Evolutionary conservation across 2,329 filamentous ascomycete genomes (phyloP), one percentile per base, ranked within the genome.

Genomic region (Erysiphe neolycopersici): DNA sequence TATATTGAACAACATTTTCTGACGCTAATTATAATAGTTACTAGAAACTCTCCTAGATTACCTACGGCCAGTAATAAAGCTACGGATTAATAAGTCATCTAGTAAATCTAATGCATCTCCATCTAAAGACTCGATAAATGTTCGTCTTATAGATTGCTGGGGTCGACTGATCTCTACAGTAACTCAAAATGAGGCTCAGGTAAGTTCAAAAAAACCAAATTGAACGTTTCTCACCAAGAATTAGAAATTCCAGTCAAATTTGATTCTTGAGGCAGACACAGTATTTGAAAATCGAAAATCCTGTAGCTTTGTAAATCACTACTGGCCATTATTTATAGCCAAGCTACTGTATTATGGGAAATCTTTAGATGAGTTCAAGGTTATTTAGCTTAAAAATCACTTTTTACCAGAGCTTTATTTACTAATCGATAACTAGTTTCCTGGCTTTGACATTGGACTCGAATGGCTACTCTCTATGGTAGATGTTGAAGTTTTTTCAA

Each of bases 391-490:
- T 16, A 33, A 26, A 26, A 5, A 9, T 26, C 8, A 26, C 22
- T 26, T 26, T 26, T 26, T 26, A 26, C 22, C 6, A 9, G 4
- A 26, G 22, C 8, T 26, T 26, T 4, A 9, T 26, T 26, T 9
- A 26, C 22, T 26, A 9, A 26, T 9, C 22, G 6, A 26, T 16
- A 19, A 69, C 46, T 58, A 58, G 46, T 59, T 58, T 48, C 43
- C 52, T 42, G 31, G 38, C 22, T 49, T 51, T n/a, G 63, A 60
- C 9, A 52, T 67, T 10, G 56, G 65, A 4, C 64, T 67, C 36
- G 54, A 72, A n/a, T 73, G 71, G 65, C 50, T 68, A 37, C 51
- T 65, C 61, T 64, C 8, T 57, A 74, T 39, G 61, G 65, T 37
- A 69, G 69, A 49, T 69, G 71, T 44, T 42, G 32, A 43, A 33